Percentiles rank a stretch among this genome's conserved stretches.
These are phyloP conservation scores for Yarrowia sp. DNA, from an alignment of 805 yeast species.

Conservation along the genomic window DNA sequence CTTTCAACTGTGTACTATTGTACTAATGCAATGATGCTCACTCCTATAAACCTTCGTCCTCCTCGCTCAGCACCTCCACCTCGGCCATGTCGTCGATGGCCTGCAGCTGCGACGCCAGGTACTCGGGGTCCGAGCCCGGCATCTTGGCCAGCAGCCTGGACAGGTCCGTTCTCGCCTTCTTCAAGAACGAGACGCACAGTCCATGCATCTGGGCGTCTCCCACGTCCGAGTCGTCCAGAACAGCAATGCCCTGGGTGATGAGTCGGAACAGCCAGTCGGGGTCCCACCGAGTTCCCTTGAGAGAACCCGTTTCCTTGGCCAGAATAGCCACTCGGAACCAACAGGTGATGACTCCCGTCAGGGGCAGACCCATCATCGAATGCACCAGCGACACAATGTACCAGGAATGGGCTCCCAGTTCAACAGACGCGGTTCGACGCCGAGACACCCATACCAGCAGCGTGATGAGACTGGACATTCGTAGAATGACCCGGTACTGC, in stretches of 20 bases:
- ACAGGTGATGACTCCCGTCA: conserved; percentile 15
- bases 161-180: conserved; percentile 1
- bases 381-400: conserved; percentile 4
- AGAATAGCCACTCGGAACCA: conserved; percentile 24
- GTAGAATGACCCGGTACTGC: conserved; percentile 12
- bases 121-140: conserved; percentile 3
- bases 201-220: conserved; percentile 9
- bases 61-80: conserved; percentile 19
- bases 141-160: neutral
- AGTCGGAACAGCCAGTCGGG: conserved; percentile 21
- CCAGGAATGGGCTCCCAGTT: conserved; percentile 15
- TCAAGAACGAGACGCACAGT: conserved; percentile 10
- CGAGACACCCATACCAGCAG: conserved; percentile 13
- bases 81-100: conserved; percentile 10
- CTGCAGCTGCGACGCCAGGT: neutral
- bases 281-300: conserved; percentile 8
- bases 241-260: conserved; percentile 17
- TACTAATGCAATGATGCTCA: conserved; percentile 8
- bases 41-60: conserved; percentile 18
- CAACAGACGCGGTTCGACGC: neutral
- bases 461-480: conserved; percentile 19
- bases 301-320: conserved; percentile 2
- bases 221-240: conserved; percentile 1
- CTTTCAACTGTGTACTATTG: neutral
- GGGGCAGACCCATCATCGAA: conserved; percentile 18